Evolutionary conservation across 495 filamentous ascomycete species (phyloP).

Genomic region (Penicillium goetzii): DNA sequence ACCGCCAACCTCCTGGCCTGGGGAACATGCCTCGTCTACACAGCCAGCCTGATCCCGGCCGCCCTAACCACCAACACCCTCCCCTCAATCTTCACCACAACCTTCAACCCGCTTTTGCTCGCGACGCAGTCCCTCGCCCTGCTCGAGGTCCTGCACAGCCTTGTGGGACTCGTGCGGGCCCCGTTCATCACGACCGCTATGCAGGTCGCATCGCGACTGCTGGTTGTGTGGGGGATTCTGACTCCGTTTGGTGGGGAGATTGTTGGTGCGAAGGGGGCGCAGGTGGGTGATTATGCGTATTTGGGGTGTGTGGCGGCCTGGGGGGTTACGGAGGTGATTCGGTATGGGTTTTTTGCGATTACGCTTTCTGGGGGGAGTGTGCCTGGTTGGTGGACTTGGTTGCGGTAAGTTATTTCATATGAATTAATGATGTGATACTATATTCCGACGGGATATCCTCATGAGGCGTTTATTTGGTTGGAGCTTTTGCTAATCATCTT

Average conservation of each 20-base stretch:
- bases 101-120: conserved; percentile 69
- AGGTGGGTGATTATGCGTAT: conserved; percentile 48
- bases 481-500: conserved; percentile 11
- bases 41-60: conserved; percentile 48
- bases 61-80: conserved; percentile 42
- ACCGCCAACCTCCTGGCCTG: conserved; percentile 73
- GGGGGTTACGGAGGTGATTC: conserved; percentile 82
- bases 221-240: conserved; percentile 83
- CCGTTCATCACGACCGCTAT: conserved; percentile 83
- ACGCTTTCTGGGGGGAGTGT: conserved; percentile 61
- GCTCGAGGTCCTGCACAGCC: conserved; percentile 81
- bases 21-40: conserved; percentile 68
- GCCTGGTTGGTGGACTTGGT: conserved; percentile 73
- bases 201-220: conserved; percentile 80
- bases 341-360: conserved; percentile 86
- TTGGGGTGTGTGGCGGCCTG: conserved; percentile 68
- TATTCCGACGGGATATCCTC: neutral
- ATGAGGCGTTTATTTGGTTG: neutral
- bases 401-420: conserved; percentile 52
- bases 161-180: conserved; percentile 76
- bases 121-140: conserved; percentile 82
- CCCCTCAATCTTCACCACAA: conserved; percentile 53
- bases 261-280: conserved; percentile 31
- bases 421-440: conserved; percentile 11
- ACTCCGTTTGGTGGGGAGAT: conserved; percentile 54